Conservation (phyloP, 177 flowering plant species). For the Vitis hybrid region DNA sequence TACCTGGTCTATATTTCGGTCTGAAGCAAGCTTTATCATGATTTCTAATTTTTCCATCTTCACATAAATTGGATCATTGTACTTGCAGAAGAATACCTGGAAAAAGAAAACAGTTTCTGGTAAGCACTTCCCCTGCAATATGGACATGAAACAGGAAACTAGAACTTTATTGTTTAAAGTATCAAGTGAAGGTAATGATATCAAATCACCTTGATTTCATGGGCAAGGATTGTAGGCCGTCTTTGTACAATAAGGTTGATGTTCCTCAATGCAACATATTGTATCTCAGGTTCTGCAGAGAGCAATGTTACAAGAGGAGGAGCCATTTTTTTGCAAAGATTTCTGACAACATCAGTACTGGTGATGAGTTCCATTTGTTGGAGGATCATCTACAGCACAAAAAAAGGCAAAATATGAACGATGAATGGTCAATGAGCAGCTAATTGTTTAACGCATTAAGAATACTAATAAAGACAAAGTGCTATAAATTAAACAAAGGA, state of each 20-base stretch:
- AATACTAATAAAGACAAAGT: not conserved
- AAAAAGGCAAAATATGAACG: not conserved
- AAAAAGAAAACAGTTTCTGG: conserved; percentile 10
- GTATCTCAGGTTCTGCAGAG: conserved; percentile 99
- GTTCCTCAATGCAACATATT: conserved; percentile 94
- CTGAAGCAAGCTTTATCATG: conserved; percentile 99
- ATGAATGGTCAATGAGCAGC: not conserved
- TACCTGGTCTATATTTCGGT: conserved; percentile 97
- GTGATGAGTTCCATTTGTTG: conserved; percentile 99
- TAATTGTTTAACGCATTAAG: conserved; percentile 1
- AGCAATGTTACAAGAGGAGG: conserved; percentile 98
- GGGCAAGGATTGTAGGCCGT: conserved; percentile 96
- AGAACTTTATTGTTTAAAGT: not conserved
- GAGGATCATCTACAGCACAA: conserved; percentile 76
- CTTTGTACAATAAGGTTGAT: conserved; percentile 97
- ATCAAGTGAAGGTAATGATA: not conserved
- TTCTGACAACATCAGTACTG: conserved; percentile 93
- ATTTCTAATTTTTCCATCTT: conserved; percentile 99
- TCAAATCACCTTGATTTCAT: conserved; percentile 86
- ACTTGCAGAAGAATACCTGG: conserved; percentile 98
- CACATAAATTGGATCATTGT: conserved; percentile 97
- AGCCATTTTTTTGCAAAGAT: conserved; percentile 99
- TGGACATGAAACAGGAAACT: not conserved
- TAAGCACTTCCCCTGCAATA: not conserved
- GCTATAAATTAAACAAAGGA: not conserved